phyloP scores from a whole-genome alignment of 805 yeast genomes.

The Saccharomycopsis schoenii region DNA sequence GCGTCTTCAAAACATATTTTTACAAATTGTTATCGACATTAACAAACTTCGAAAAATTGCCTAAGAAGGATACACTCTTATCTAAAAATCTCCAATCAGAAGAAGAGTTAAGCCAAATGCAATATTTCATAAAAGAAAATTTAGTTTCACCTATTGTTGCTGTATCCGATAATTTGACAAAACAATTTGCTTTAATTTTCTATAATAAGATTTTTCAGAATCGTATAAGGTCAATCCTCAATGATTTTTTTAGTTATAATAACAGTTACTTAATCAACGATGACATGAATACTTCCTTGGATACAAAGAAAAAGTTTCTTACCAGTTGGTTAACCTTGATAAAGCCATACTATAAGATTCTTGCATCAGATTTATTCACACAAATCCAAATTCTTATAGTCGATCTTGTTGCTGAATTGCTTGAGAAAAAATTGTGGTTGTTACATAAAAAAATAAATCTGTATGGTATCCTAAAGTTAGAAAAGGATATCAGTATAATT shows the following conservation, averaged over 20 bases:
- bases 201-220: constrained; percentile 40
- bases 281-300: constrained; percentile 17
- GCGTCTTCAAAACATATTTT: constrained; percentile 51
- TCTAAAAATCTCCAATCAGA: constrained; percentile 31
- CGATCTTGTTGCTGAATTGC: constrained; percentile 39
- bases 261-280: constrained; percentile 20
- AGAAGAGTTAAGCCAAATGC: constrained; percentile 25
- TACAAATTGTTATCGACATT: constrained; percentile 38
- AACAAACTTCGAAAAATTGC: constrained; percentile 2
- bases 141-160: constrained; percentile 21
- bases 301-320: constrained; percentile 39
- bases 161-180: constrained; percentile 25
- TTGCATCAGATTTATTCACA: constrained; percentile 45
- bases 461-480: constrained; percentile 73
- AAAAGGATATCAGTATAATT: constrained; percentile 66
- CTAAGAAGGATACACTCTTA: constrained; percentile 18
- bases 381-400: constrained; percentile 41
- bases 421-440: constrained; percentile 62
- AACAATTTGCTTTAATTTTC: constrained; percentile 34
- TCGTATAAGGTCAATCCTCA: constrained; percentile 33
- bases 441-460: constrained; percentile 65
- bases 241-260: constrained; percentile 30
- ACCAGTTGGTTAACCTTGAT: constrained; percentile 56
- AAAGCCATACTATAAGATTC: constrained; percentile 51
- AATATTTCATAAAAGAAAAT: constrained; percentile 21